Percentiles rank a stretch among this genome's conserved stretches.
These are phyloP conservation scores for Komagataella populi DNA, from an alignment of 805 yeast genomes.

Conservation along the genomic window DNA sequence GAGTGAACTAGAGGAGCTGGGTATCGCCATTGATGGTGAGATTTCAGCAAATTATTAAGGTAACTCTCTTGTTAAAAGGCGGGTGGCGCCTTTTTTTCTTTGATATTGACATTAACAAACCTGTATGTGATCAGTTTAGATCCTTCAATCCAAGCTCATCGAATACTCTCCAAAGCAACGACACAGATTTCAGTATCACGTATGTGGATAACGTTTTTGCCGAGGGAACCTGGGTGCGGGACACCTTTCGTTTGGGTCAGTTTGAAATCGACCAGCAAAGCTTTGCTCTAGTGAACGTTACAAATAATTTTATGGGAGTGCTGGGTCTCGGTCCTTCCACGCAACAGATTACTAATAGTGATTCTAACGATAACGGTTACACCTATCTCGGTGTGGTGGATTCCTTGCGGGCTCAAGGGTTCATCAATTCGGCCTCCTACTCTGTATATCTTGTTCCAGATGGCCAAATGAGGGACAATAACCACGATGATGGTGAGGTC, in stretches of 20 bases:
- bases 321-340: slow-evolving; percentile 61
- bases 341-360: slow-evolving; percentile 40
- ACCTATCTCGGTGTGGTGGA: slow-evolving; percentile 56
- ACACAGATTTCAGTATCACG: slow-evolving; percentile 24
- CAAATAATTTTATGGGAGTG: slow-evolving; percentile 57
- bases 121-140: slow-evolving; percentile 27
- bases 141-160: slow-evolving; percentile 31
- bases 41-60: not conserved
- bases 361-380: slow-evolving; percentile 10
- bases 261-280: slow-evolving; percentile 35
- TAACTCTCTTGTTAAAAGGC: not conserved
- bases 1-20: not conserved
- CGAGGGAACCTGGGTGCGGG: slow-evolving; percentile 47
- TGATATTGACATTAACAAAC: not conserved
- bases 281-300: slow-evolving; percentile 60
- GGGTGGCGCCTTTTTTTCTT: not conserved
- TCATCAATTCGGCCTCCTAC: slow-evolving; percentile 40
- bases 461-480: slow-evolving; percentile 5
- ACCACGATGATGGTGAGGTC: slow-evolving; percentile 30
- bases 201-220: slow-evolving; percentile 38
- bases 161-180: slow-evolving; percentile 22
- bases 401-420: slow-evolving; percentile 41
- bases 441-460: slow-evolving; percentile 44
- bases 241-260: slow-evolving; percentile 38
- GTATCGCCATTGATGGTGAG: not conserved